These are phyloP conservation scores for Magnusiomyces paraingens DNA, from an alignment of 1,139 yeast species.

Conservation along the genomic window DNA sequence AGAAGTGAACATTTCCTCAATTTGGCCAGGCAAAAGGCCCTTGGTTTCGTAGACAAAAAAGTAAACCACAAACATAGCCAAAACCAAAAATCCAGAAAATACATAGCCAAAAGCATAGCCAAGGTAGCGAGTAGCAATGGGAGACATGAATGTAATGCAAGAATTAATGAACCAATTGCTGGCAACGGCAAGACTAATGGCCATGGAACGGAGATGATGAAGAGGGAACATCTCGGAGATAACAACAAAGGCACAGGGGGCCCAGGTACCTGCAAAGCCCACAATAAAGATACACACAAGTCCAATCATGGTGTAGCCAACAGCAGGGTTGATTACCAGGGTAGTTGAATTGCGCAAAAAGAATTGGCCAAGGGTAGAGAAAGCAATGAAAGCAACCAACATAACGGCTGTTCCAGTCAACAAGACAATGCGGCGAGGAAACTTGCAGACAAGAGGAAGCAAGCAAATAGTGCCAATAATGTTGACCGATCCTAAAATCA, in stretches of 20 bases:
- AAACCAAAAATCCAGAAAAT: slow-evolving; percentile 55
- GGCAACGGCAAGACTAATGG: slow-evolving; percentile 46
- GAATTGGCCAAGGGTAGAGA: slow-evolving; percentile 59
- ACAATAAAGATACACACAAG: slow-evolving; percentile 73
- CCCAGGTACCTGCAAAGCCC: slow-evolving; percentile 85
- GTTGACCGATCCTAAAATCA: slow-evolving; percentile 72
- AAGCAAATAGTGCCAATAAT: slow-evolving; percentile 68
- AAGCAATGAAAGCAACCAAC: slow-evolving; percentile 58
- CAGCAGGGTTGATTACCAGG: slow-evolving; percentile 29
- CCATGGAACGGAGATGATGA: slow-evolving; percentile 69
- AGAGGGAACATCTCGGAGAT: slow-evolving; percentile 69
- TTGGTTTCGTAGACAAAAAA: slow-evolving; percentile 67
- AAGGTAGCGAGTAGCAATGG: slow-evolving; percentile 53
- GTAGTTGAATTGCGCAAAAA: neutral
- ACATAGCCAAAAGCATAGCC: slow-evolving; percentile 32
- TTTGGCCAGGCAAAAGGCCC: slow-evolving; percentile 68
- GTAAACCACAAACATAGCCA: slow-evolving; percentile 54
- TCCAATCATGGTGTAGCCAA: slow-evolving; percentile 72
- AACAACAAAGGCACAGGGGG: slow-evolving; percentile 73
- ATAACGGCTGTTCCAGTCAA: slow-evolving; percentile 58
- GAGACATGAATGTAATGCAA: slow-evolving; percentile 67
- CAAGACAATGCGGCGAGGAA: slow-evolving; percentile 66
- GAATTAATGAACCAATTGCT: slow-evolving; percentile 31
- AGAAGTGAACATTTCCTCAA: slow-evolving; percentile 46
- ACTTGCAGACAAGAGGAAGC: slow-evolving; percentile 56